Percentiles rank a stretch among this genome's conserved stretches.
phyloP scores from a whole-genome alignment of 805 yeast genomes.

The Teunomyces pallodes region DNA sequence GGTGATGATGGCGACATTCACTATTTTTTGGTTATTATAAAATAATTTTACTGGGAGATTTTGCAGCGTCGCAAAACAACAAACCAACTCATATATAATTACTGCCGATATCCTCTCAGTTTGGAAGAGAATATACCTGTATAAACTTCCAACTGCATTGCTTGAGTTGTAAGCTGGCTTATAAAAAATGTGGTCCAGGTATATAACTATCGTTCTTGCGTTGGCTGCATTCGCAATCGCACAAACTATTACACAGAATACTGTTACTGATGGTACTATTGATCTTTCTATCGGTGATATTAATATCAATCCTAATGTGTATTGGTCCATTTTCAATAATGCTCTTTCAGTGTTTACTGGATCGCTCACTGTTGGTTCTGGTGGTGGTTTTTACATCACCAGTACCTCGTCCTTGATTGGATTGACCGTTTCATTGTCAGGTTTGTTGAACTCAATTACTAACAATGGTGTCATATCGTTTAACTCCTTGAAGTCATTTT shows the following conservation, averaged over 20 bases:
- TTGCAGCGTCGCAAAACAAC: too few relatives aligned
- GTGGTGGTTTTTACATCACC: conserved; percentile 18
- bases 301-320: conserved; percentile 13
- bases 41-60: too few relatives aligned
- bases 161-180: background rate
- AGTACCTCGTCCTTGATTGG: conserved; percentile 10
- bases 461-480: conserved; percentile 20
- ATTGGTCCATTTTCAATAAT: conserved; percentile 16
- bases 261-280: conserved; percentile 16
- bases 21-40: too few relatives aligned
- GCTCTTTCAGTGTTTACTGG: background rate
- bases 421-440: conserved; percentile 11
- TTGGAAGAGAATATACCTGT: too few relatives aligned
- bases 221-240: background rate
- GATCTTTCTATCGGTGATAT: conserved; percentile 17
- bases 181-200: background rate
- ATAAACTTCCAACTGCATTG: background rate
- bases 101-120: too few relatives aligned
- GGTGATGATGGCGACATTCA: too few relatives aligned
- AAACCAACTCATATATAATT: too few relatives aligned
- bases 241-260: conserved; percentile 10
- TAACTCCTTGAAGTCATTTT: conserved; percentile 11
- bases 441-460: conserved; percentile 6
- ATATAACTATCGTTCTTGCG: background rate
- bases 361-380: conserved; percentile 7